Percentiles rank a stretch among this genome's conserved stretches.
phyloP scores from a whole-genome alignment of 306 rosid species.

The Comarum palustre region DNA sequence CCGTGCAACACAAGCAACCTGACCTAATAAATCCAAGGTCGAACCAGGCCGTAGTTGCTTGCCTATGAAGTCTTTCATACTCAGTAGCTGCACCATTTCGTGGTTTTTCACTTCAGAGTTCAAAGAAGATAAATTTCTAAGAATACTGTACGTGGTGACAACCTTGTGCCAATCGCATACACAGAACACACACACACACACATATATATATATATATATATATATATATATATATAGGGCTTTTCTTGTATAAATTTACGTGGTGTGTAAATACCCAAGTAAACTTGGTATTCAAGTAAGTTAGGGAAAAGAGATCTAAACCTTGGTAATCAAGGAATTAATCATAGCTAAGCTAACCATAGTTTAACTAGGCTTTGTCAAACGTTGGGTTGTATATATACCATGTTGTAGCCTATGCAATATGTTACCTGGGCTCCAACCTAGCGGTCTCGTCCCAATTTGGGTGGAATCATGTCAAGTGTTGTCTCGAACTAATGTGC shows the following conservation, averaged over 20 bases:
- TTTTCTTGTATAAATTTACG: rapidly evolving
- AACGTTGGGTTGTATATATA: too few relatives aligned
- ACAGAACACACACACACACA: too few relatives aligned
- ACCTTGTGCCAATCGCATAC: background rate
- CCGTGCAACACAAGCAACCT: background rate
- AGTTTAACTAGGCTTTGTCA: background rate
- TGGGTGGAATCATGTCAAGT: too few relatives aligned
- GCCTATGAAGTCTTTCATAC: background rate
- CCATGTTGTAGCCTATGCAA: too few relatives aligned
- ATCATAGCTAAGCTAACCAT: too few relatives aligned
- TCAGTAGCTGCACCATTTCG: background rate
- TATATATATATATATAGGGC: background rate
- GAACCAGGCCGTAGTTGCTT: background rate
- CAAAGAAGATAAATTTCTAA: background rate
- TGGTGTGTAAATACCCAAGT: background rate
- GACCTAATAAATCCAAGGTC: background rate
- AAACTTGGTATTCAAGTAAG: background rate
- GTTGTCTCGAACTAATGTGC: too few relatives aligned
- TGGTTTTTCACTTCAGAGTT: background rate
- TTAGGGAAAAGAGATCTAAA: background rate
- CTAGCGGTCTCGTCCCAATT: too few relatives aligned
- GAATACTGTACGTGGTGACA: background rate
- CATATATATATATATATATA: background rate
- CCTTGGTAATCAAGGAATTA: background rate
- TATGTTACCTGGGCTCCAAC: too few relatives aligned